These are phyloP conservation scores for Cryptococcus depauperatus DNA, from an alignment of 1,284 basidiomycete species.

Conservation along the genomic window DNA sequence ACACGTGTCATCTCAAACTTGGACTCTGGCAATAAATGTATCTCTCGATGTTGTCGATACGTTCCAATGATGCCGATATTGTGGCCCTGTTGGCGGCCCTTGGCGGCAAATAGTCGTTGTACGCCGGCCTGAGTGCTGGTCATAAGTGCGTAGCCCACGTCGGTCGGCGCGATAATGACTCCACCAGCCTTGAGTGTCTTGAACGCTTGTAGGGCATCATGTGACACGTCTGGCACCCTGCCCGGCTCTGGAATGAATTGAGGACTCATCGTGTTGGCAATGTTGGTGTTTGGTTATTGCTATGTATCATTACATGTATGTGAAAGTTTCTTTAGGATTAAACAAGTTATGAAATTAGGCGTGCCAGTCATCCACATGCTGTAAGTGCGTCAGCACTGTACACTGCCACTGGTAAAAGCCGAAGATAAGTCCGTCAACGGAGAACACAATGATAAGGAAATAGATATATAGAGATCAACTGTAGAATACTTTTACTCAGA, in stretches of 20 bases:
- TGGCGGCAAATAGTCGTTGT: background rate
- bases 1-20: background rate
- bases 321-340: no score
- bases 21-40: background rate
- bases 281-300: no score
- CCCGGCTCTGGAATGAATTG: background rate
- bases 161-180: background rate
- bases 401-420: no score
- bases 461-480: no score
- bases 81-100: background rate
- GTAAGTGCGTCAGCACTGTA: no score
- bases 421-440: no score
- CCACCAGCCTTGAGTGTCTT: background rate
- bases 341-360: no score
- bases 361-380: no score
- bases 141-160: background rate
- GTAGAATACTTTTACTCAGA: no score
- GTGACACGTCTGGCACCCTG: background rate
- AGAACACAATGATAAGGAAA: no score
- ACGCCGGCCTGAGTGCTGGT: background rate
- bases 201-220: background rate
- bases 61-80: background rate
- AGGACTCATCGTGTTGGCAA: background rate
- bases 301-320: no score
- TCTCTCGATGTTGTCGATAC: background rate